Conservation (phyloP, 2,329 filamentous ascomycete species). For the Daldinia sp. region DNA sequence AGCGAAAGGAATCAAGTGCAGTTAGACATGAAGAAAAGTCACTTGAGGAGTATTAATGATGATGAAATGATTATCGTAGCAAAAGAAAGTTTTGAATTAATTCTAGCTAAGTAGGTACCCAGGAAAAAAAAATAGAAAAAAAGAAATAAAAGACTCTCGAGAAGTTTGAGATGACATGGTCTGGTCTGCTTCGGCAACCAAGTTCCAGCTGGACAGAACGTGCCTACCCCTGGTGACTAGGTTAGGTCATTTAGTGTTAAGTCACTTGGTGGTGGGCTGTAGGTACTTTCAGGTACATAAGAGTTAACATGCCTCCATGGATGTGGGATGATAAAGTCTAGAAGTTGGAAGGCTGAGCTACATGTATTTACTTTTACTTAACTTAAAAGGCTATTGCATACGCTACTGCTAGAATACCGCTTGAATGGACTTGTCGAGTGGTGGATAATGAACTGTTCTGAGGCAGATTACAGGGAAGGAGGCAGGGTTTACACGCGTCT, state of each 20-base stretch:
- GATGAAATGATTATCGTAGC: not conserved
- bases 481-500: constrained; percentile 13
- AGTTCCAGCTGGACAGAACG: not conserved
- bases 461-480: constrained; percentile 14
- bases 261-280: not conserved
- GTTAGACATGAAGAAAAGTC: constrained; percentile 12
- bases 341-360: constrained; percentile 17
- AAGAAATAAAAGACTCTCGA: not conserved
- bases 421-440: constrained; percentile 4
- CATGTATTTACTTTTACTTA: not conserved
- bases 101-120: not conserved
- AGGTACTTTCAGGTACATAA: constrained; percentile 28
- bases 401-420: not conserved
- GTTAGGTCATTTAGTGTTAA: not conserved
- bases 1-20: constrained; percentile 13
- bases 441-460: constrained; percentile 12
- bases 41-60: constrained; percentile 3
- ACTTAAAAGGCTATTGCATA: not conserved
- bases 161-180: constrained; percentile 20
- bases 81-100: not conserved
- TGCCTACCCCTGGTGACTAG: constrained; percentile 9
- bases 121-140: not conserved
- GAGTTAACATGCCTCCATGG: constrained; percentile 24
- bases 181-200: not conserved
- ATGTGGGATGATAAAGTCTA: constrained; percentile 15